Evolutionary conservation across 441 rosid genomes (phyloP).

Genomic region (Biscutella auriculata): DNA sequence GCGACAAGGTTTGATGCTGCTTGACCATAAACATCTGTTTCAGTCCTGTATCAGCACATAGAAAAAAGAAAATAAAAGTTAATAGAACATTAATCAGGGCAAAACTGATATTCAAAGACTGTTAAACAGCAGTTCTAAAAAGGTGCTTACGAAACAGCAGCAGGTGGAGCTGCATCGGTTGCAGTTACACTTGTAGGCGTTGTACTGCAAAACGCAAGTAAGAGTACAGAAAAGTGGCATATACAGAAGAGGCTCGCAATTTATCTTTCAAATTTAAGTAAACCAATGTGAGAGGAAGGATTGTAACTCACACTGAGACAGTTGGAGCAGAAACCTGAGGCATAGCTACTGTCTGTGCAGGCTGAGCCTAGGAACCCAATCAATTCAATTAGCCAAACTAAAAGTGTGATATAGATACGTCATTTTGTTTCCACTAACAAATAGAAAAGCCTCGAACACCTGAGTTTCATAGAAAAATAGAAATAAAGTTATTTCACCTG

Average conservation of each 20-base stretch:
- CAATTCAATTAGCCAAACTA: background rate
- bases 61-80: background rate
- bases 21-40: conserved; percentile 45
- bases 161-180: conserved; percentile 22
- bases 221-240: background rate
- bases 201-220: conserved; percentile 26
- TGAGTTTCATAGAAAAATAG: background rate
- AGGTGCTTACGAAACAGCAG: conserved; percentile 34
- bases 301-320: conserved; percentile 30
- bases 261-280: background rate
- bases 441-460: background rate
- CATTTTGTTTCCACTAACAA: background rate
- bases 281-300: background rate
- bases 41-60: conserved; percentile 22
- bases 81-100: background rate
- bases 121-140: background rate
- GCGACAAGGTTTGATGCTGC: conserved; percentile 64
- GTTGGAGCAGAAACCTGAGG: conserved; percentile 30
- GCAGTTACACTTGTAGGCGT: conserved; percentile 27
- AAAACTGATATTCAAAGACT: background rate
- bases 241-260: background rate
- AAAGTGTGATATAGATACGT: background rate
- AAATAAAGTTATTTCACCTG: conserved; percentile 28
- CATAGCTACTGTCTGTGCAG: conserved; percentile 29
- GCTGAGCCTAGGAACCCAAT: conserved; percentile 27